These are phyloP conservation scores for Exophiala alcalophila DNA, from an alignment of 2,329 filamentous ascomycete species.

Conservation along the genomic window DNA sequence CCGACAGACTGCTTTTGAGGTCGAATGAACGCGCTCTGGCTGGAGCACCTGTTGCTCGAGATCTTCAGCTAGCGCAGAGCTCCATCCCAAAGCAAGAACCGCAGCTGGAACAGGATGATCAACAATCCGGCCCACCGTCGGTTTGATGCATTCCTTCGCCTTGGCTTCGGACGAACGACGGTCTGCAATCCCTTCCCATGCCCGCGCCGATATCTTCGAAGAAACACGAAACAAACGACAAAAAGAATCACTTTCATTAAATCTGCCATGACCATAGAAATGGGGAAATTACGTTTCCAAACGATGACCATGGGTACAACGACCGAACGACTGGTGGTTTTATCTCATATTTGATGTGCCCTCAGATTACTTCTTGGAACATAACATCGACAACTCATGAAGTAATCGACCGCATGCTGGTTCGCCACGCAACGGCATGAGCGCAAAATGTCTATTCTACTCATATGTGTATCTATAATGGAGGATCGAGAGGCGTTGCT, in stretches of 20 bases:
- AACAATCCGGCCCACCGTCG: constrained; percentile 8
- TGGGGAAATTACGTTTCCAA: constrained; percentile 11
- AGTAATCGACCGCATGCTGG: constrained; percentile 5
- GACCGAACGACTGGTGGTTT: constrained; percentile 17
- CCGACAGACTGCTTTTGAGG: constrained; percentile 22
- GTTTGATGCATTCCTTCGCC: too few species aligned
- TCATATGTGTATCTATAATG: constrained; percentile 20
- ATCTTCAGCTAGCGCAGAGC: constrained; percentile 15
- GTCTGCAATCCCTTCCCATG: too few species aligned
- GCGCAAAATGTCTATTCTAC: constrained; percentile 1
- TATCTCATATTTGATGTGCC: too few species aligned
- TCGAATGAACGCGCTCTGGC: constrained; percentile 21
- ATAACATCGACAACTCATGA: not conserved
- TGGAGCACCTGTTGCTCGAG: constrained; percentile 13
- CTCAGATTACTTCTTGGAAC: too few species aligned
- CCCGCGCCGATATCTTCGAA: not conserved
- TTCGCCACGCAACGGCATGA: constrained; percentile 2
- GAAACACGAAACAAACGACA: not conserved
- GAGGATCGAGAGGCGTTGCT: constrained; percentile 7
- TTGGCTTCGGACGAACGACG: too few species aligned
- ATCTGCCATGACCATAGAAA: constrained; percentile 25
- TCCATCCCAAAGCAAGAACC: constrained; percentile 9
- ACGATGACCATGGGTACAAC: constrained; percentile 24
- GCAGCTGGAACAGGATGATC: constrained; percentile 7
- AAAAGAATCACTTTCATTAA: not conserved